Base-by-base conservation (phyloP, 1,284 basidiomycete genomes). In the Naganishia albida region DNA sequence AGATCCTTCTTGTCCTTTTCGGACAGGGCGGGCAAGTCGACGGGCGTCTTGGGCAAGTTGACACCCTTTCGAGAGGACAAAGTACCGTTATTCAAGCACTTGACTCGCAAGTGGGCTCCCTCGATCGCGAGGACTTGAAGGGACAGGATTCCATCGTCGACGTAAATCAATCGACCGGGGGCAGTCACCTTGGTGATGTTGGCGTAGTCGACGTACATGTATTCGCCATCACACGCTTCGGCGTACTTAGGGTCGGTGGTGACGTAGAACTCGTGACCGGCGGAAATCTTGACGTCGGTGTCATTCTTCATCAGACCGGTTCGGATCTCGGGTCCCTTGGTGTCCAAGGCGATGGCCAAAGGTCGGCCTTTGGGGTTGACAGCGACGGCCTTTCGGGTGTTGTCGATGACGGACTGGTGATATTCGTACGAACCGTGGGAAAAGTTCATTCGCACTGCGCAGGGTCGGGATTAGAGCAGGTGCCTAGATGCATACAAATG, bases 241-340 rank as follows among this genome's bases (percentile, higher is more conserved):
- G 83, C 86, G 81, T 91, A 91, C 74, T 88, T 86, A 66, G 85
- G 80, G 78, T 99, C 93, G 52, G 89, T 92, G 64, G 92, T 87
- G 74, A 99, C 84, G 73, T 84, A 88, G 82, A 99, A 96, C 80
- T 97, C 93, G 79, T 99, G 94, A 25, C 94, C 95, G 72, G 91
- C 91, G 70, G 84, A 72, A 79, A 99, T 88, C 72, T 88, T 85
- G 75, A 91, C 91, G 76, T 99, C 96, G 72, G 84, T 82, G 76
- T 86, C 86, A 77, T 92, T 86, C 78, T 84, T 87, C 85, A 96
- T 99, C 76, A 94, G 76, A 72, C 96, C 96, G 52, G 96, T 99
- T 73, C 96, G 89, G 83, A 99, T 99, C 82, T 99, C 96, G 44
- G 96, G 96, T 62, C 96, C 96, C 90, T 99, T 99, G 71, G 96